Evolutionary conservation across 495 filamentous ascomycete species (phyloP).

Genomic region (Rhypophila decipiens): DNA sequence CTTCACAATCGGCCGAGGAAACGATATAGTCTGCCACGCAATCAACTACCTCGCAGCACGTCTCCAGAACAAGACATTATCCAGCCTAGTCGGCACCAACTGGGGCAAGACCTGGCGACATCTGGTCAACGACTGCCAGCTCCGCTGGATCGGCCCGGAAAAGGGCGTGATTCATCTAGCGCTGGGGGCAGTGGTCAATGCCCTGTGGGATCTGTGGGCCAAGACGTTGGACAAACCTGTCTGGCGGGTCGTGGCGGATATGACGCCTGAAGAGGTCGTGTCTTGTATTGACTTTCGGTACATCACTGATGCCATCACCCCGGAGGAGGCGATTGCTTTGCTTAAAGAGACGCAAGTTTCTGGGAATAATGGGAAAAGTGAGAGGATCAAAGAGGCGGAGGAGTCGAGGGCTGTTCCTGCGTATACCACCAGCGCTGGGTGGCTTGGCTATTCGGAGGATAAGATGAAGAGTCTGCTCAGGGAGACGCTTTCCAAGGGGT

Average conservation of each 20-base stretch:
- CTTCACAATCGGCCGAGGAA: slow-evolving; percentile 94
- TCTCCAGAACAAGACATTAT: slow-evolving; percentile 64
- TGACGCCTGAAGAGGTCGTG: slow-evolving; percentile 82
- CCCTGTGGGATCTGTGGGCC: slow-evolving; percentile 93
- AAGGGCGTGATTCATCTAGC: slow-evolving; percentile 94
- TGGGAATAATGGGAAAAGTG: slow-evolving; percentile 64
- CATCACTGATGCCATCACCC: slow-evolving; percentile 87
- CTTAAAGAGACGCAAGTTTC: slow-evolving; percentile 52
- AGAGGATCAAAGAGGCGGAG: slow-evolving; percentile 64
- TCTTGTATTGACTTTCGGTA: slow-evolving; percentile 88
- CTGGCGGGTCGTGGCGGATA: slow-evolving; percentile 84
- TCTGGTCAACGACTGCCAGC: slow-evolving; percentile 81
- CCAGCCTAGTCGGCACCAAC: slow-evolving; percentile 66
- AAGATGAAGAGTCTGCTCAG: slow-evolving; percentile 70
- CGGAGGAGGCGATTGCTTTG: slow-evolving; percentile 71
- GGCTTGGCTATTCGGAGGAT: slow-evolving; percentile 87
- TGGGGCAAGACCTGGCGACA: slow-evolving; percentile 89
- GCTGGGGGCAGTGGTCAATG: slow-evolving; percentile 84
- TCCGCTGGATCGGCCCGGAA: slow-evolving; percentile 93
- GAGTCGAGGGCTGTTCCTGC: slow-evolving; percentile 70
- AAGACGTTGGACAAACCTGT: slow-evolving; percentile 81
- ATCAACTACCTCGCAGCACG: slow-evolving; percentile 72
- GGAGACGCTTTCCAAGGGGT: slow-evolving; percentile 69
- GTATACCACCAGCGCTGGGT: slow-evolving; percentile 87
- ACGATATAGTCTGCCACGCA: slow-evolving; percentile 85